A percentile compares a stretch with the other conserved stretches of the same genome.
phyloP scores from a whole-genome alignment of 2,329 filamentous ascomycete genomes.

The Xylariaceae sp. region DNA sequence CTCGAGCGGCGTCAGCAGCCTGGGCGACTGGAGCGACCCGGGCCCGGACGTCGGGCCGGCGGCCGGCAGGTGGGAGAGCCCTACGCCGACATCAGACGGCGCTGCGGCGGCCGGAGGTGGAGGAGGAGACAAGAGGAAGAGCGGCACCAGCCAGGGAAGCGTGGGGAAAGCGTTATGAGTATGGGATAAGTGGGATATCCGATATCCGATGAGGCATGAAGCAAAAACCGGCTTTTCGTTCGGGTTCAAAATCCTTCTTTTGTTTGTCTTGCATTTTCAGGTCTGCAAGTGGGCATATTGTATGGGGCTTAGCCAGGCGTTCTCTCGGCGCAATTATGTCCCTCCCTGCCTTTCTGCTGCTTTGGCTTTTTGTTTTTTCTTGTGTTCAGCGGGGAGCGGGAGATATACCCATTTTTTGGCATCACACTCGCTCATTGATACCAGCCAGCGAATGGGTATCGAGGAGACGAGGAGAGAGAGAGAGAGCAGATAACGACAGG shows the following conservation, averaged over 20 bases:
- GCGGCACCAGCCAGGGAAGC: constrained; percentile 18
- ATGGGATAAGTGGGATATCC: neutral
- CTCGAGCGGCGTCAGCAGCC: constrained; percentile 42
- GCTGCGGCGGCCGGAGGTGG: constrained; percentile 10
- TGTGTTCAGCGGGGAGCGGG: too few relatives aligned
- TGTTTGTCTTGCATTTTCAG: neutral
- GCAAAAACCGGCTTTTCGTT: neutral
- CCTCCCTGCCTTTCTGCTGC: neutral
- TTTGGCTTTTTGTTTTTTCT: neutral
- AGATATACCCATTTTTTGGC: neutral
- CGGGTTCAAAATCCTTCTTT: too few relatives aligned
- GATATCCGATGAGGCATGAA: constrained; percentile 2
- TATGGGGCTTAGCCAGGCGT: neutral
- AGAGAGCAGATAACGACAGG: neutral
- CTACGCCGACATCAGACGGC: too few relatives aligned
- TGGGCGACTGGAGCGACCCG: constrained; percentile 44
- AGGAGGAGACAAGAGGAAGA: constrained; percentile 13
- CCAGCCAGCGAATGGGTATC: neutral
- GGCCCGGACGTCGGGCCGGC: constrained; percentile 45
- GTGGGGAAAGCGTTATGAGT: constrained; percentile 26
- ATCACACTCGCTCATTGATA: neutral
- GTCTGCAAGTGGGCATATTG: neutral
- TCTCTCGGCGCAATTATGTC: neutral
- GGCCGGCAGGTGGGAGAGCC: constrained; percentile 23
- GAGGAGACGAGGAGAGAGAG: neutral